Evolutionary conservation across 2,329 filamentous ascomycete species (phyloP).

Genomic region (Bipolaris gigantea): DNA sequence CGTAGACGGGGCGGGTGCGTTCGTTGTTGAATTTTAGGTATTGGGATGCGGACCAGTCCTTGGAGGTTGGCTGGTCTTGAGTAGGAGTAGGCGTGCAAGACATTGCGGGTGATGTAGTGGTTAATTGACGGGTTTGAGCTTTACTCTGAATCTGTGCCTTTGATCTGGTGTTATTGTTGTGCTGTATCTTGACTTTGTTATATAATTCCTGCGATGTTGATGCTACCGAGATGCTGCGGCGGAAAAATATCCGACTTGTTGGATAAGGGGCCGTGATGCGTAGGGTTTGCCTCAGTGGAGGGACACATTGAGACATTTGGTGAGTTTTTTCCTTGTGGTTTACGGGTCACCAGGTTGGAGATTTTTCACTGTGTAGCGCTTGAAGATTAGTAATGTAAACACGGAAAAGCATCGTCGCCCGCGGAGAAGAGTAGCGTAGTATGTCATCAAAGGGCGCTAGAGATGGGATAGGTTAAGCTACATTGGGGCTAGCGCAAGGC

Average conservation of each 20-base stretch:
- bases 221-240: not conserved
- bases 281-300: not conserved
- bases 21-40: conserved; percentile 60
- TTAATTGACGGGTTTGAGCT: not conserved
- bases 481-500: not conserved
- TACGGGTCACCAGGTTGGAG: not conserved
- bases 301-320: not conserved
- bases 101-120: not conserved
- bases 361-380: not conserved
- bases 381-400: not conserved
- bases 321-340: not conserved
- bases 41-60: conserved; percentile 59
- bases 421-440: not conserved
- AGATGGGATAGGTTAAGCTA: not conserved
- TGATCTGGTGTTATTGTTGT: not conserved
- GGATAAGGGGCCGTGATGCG: not conserved
- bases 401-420: not conserved
- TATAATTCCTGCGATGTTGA: not conserved
- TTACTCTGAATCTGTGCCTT: too few relatives aligned
- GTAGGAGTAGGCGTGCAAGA: not conserved
- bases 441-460: not conserved
- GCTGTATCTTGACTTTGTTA: not conserved
- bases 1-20: conserved; percentile 56
- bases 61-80: conserved; percentile 3
- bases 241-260: conserved; percentile 1